Percentiles rank a stretch among this genome's conserved stretches.
Evolutionary conservation across 495 filamentous ascomycete species (phyloP).

Genomic region (Neurospora africana): DNA sequence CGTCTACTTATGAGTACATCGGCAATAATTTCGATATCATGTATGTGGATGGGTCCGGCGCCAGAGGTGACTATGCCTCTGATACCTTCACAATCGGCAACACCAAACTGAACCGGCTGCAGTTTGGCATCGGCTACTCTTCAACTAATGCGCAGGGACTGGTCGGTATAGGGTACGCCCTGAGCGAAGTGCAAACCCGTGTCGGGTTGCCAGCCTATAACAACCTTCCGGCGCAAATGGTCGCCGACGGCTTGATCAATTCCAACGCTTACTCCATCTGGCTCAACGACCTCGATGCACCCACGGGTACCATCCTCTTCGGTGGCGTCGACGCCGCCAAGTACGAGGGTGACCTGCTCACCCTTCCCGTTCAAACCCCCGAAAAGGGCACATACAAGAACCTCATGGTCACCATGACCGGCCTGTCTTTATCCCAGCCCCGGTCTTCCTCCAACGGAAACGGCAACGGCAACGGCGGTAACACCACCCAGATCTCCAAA

Average conservation of each 20-base stretch:
- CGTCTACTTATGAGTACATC: conserved; percentile 71
- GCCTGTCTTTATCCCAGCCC: conserved; percentile 19
- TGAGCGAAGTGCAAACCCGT: conserved; percentile 70
- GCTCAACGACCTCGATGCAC: conserved; percentile 72
- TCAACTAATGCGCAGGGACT: conserved; percentile 70
- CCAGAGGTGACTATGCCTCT: conserved; percentile 71
- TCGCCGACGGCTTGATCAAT: conserved; percentile 56
- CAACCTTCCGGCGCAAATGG: conserved; percentile 71
- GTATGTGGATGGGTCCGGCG: conserved; percentile 79
- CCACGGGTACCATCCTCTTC: conserved; percentile 76
- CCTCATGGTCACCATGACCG: conserved; percentile 73
- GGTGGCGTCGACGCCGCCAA: conserved; percentile 82
- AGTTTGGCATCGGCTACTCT: conserved; percentile 78
- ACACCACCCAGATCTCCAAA: background rate
- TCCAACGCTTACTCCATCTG: conserved; percentile 82
- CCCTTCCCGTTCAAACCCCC: conserved; percentile 58
- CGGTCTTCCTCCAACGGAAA: conserved; percentile 13
- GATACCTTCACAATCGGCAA: conserved; percentile 63
- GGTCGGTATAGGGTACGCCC: conserved; percentile 78
- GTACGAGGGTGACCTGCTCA: conserved; percentile 59
- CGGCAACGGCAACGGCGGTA: conserved; percentile 35
- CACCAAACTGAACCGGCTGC: conserved; percentile 49
- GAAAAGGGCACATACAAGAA: conserved; percentile 51
- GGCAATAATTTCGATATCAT: conserved; percentile 78
- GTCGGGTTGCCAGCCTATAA: conserved; percentile 52